Evolutionary conservation across 805 yeast genomes (phyloP), one percentile per base, ranked within the genome.

Genomic region (Spathaspora gorwiae): DNA sequence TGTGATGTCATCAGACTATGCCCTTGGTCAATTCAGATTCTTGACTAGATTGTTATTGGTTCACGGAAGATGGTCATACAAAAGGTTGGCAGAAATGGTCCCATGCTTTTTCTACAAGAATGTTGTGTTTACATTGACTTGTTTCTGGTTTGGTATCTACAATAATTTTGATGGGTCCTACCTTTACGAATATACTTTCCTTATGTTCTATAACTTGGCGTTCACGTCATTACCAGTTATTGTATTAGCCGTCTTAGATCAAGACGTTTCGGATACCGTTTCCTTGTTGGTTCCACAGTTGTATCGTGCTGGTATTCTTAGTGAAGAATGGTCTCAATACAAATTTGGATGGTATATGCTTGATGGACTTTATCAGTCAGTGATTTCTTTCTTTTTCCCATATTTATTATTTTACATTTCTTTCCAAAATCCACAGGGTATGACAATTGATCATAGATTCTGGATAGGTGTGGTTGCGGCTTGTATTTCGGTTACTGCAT

Each of bases 11-110:
- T 80, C 90, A 0, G 95, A 86, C 67, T 86, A 84, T 61, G 92
- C 90, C 3, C 70, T 86, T 56, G 95, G 90, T 2, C 94, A 86
- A 62, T 86, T 86, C 68, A 65, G 88, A 50, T 87, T 72, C 62
- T 64, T 86, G 52, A 72, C 80, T 2, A 65, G 90, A 51, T 68
- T 86, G 50, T 65, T 87, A 39, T 65, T 86, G 42, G 88, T 84
- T 32, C 95, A 86, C 60, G 95, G 95, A n/a, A 74, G 90, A 43
- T 87, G 90, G 90, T 83, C 89, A 0, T 86, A 84, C 59, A 79
- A 78, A 53, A 68, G 95, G 48, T 65, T 87, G 35, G 80, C 87
- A 0, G 90, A 83, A 57, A 81, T 85, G 90, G 75, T 85, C 50
- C 88, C 90, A 26, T 80, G 85, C 59, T 81, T 86, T 66, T 84